These are phyloP conservation scores for Crotalaria pallida DNA, from an alignment of 306 rosid species.

Conservation along the genomic window DNA sequence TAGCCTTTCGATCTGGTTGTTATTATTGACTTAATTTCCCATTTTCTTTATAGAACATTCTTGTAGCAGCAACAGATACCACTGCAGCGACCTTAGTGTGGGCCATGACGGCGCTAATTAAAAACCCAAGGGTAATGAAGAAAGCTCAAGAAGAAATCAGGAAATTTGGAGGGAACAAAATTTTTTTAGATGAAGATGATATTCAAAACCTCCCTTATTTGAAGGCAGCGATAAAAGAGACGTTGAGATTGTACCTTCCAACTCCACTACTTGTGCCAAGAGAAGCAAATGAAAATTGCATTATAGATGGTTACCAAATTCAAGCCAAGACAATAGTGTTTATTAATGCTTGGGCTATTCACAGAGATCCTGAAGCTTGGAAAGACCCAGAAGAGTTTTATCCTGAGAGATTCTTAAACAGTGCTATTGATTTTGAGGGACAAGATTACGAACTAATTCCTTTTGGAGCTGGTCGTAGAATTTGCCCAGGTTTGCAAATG, in stretches of 20 bases:
- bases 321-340: not conserved
- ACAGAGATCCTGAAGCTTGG: conserved; percentile 21
- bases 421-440: not conserved
- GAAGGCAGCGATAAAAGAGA: conserved; percentile 17
- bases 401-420: conserved; percentile 15
- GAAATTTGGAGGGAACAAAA: not conserved
- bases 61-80: conserved; percentile 23
- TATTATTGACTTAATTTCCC: not conserved
- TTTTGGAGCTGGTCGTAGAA: conserved; percentile 27
- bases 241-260: conserved; percentile 15
- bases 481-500: conserved; percentile 22
- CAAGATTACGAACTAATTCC: conserved; percentile 20
- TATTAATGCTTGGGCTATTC: conserved; percentile 28
- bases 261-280: not conserved
- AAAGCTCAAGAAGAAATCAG: conserved; percentile 8
- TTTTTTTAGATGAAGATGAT: conserved; percentile 11
- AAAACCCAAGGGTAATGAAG: conserved; percentile 22
- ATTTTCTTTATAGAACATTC: not conserved
- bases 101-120: conserved; percentile 17
- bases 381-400: conserved; percentile 17
- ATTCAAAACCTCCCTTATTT: conserved; percentile 4
- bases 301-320: not conserved
- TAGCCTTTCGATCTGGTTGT: not conserved
- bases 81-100: conserved; percentile 8
- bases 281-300: not conserved